phyloP scores from a whole-genome alignment of 352 stramenopile genomes.

The Phytopythium chamaehyphon region DNA sequence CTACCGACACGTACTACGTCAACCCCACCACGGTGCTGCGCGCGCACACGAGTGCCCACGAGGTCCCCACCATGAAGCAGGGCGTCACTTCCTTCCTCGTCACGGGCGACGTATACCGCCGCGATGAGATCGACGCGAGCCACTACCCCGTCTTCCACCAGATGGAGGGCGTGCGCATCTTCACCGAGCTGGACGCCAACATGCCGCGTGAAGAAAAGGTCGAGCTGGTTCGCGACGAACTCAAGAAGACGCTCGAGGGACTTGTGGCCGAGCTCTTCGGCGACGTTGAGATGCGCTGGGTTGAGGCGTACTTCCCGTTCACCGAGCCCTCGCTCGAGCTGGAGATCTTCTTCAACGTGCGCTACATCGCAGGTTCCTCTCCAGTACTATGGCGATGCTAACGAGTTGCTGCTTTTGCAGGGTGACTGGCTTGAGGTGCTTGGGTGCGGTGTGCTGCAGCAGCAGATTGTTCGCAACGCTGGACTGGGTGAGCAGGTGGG shows the following conservation, averaged over 20 bases:
- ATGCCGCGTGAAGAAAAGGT: conserved; percentile 71
- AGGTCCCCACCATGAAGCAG: conserved; percentile 88
- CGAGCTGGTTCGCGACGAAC: conserved; percentile 86
- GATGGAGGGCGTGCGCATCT: conserved; percentile 98
- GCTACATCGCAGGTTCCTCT: no score
- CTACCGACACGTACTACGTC: conserved; percentile 91
- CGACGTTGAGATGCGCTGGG: conserved; percentile 95
- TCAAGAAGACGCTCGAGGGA: conserved; percentile 95
- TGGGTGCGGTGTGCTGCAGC: conserved; percentile 96
- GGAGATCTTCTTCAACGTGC: conserved; percentile 96
- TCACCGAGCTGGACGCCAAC: conserved; percentile 60
- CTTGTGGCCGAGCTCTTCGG: conserved; percentile 91
- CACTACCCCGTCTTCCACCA: conserved; percentile 99
- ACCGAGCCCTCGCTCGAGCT: conserved; percentile 98
- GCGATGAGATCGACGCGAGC: conserved; percentile 98
- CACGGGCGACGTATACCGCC: conserved; percentile 95
- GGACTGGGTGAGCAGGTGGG: conserved; percentile 85
- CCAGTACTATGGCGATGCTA: neutral
- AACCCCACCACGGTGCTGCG: conserved; percentile 77
- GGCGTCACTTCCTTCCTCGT: conserved; percentile 91
- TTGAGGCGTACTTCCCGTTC: conserved; percentile 99
- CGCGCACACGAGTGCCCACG: conserved; percentile 92
- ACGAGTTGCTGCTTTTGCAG: conserved; percentile 7
- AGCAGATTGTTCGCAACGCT: conserved; percentile 91
- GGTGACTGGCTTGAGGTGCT: conserved; percentile 99